These are phyloP conservation scores for Rhizopogon salebrosus DNA, from an alignment of 768 basidiomycete genomes.

Conservation along the genomic window DNA sequence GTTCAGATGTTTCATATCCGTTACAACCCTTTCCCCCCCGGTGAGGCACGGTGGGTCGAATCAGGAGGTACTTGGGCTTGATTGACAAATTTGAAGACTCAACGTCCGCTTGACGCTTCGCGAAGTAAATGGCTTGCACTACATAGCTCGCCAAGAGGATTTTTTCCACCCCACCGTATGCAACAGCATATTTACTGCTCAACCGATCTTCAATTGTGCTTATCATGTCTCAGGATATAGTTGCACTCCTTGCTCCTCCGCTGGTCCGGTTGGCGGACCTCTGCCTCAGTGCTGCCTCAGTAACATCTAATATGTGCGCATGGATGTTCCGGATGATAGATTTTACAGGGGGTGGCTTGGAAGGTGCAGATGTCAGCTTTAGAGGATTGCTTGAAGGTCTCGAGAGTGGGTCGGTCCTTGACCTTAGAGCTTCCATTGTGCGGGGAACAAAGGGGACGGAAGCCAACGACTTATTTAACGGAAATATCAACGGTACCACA, in stretches of 20 bases:
- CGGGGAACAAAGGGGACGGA: no score
- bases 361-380: background rate
- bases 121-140: conserved; percentile 34
- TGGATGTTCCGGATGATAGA: conserved; percentile 1
- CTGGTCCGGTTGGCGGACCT: background rate
- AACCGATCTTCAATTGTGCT: background rate
- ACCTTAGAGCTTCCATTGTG: no score
- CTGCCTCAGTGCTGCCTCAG: conserved; percentile 10
- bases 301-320: conserved; percentile 6
- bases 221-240: background rate
- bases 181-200: no score
- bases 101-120: conserved; percentile 47
- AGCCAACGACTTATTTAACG: no score
- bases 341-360: background rate
- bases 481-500: no score
- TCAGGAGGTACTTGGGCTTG: background rate
- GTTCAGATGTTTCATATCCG: conserved; percentile 51
- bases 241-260: background rate
- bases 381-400: background rate
- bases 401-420: no score
- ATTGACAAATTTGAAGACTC: conserved; percentile 28
- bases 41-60: conserved; percentile 38
- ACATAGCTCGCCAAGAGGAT: conserved; percentile 55
- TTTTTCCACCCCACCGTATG: conserved; percentile 50
- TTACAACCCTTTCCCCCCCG: conserved; percentile 38